Evolutionary conservation across 805 yeast genomes (phyloP).

Genomic region (Kodamaea restingae): DNA sequence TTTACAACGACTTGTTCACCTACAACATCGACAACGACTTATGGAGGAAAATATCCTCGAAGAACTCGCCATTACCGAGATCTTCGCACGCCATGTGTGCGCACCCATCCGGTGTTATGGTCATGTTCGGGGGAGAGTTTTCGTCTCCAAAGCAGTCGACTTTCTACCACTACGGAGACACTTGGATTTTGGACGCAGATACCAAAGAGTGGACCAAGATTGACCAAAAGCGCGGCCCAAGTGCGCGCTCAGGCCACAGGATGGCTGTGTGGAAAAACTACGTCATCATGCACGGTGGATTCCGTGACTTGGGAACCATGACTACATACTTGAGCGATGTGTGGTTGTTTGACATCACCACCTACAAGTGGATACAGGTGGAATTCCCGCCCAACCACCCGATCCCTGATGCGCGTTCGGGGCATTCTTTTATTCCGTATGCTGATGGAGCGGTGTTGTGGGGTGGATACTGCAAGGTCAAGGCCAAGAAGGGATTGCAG

Average conservation of each 20-base stretch:
- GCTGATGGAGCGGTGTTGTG: constrained; percentile 80
- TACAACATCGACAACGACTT: constrained; percentile 71
- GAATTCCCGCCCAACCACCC: constrained; percentile 80
- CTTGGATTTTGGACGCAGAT: constrained; percentile 86
- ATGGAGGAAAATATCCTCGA: constrained; percentile 78
- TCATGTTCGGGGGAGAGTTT: constrained; percentile 95
- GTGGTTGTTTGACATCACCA: constrained; percentile 90
- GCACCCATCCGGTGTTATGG: constrained; percentile 82
- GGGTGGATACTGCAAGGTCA: constrained; percentile 94
- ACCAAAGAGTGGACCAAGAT: constrained; percentile 88
- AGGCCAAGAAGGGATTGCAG: constrained; percentile 81
- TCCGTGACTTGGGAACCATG: constrained; percentile 79
- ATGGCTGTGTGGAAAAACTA: constrained; percentile 90
- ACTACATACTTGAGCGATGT: constrained; percentile 81
- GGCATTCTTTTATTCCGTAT: constrained; percentile 79
- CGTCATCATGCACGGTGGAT: constrained; percentile 84
- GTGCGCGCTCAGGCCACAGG: constrained; percentile 89
- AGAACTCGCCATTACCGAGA: constrained; percentile 87
- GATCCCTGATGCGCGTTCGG: constrained; percentile 88
- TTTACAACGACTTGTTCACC: constrained; percentile 76
- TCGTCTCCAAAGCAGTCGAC: constrained; percentile 94
- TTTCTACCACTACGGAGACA: constrained; percentile 93
- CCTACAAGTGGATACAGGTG: constrained; percentile 86
- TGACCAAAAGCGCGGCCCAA: constrained; percentile 71
- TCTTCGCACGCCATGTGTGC: constrained; percentile 92